Conservation (phyloP, 805 yeast genomes). For the Kluyveromyces wickerhamii region DNA sequence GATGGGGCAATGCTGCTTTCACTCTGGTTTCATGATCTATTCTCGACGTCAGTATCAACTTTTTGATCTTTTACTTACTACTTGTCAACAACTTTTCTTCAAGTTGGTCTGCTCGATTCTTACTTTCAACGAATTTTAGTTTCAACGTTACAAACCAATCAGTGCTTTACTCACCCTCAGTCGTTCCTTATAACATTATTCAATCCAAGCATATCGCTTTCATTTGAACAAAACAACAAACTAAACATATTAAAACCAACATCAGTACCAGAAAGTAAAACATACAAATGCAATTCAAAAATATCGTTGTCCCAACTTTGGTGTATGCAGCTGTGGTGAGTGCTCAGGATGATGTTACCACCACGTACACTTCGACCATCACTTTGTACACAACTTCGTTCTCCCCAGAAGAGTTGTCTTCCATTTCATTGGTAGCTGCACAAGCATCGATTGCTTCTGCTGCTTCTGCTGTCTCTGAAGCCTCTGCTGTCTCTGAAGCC, state of each 20-base stretch:
- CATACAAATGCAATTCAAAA: constrained; percentile 6
- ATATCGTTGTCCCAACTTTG: constrained; percentile 3
- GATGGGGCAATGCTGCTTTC: no score
- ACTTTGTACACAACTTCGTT: constrained; percentile 7
- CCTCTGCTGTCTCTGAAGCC: constrained; percentile 15
- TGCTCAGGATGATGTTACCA: constrained; percentile 7
- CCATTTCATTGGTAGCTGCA: constrained; percentile 10
- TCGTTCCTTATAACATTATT: no score
- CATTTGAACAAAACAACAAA: background rate
- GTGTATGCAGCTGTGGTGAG: constrained; percentile 3
- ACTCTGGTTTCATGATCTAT: no score
- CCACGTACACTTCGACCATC: constrained; percentile 10
- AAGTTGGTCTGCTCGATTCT: no score
- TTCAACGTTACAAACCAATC: background rate
- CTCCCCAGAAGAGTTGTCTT: constrained; percentile 5
- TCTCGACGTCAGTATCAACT: no score
- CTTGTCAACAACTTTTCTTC: no score
- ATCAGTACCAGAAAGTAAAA: no score
- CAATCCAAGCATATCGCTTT: no score
- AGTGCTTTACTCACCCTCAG: constrained; percentile 7
- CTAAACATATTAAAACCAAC: background rate
- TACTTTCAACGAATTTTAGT: no score
- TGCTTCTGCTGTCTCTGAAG: constrained; percentile 16
- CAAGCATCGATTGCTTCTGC: constrained; percentile 14
- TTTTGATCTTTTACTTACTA: no score